Percentiles rank a stretch among this genome's conserved stretches.
Evolutionary conservation across 306 rosid species (phyloP).

Genomic region (Coriaria nepalensis): DNA sequence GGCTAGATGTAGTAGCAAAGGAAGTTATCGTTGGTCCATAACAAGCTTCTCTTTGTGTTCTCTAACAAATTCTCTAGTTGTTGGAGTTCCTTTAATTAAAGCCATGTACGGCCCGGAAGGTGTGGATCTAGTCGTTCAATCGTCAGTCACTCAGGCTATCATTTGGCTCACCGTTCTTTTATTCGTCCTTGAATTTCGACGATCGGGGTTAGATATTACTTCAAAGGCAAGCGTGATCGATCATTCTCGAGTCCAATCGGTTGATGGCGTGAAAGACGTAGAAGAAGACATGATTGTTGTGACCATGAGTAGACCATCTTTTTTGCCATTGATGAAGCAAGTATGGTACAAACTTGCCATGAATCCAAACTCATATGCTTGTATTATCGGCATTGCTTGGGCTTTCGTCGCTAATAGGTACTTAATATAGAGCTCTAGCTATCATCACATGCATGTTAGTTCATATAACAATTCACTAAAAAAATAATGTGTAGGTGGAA

Average conservation of each 20-base stretch:
- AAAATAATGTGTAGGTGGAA: slow-evolving; percentile 45
- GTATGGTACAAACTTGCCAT: slow-evolving; percentile 54
- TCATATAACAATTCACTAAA: background rate
- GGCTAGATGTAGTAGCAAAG: background rate
- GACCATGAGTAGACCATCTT: slow-evolving; percentile 22
- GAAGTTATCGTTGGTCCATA: background rate
- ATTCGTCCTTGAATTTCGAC: slow-evolving; percentile 1
- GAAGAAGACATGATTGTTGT: slow-evolving; percentile 18
- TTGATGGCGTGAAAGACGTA: slow-evolving; percentile 32
- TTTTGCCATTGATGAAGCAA: slow-evolving; percentile 43
- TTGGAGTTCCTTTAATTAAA: slow-evolving; percentile 2
- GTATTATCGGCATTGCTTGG: slow-evolving; percentile 68
- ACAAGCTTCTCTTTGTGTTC: background rate
- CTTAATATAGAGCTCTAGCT: background rate
- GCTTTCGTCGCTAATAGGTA: slow-evolving; percentile 73
- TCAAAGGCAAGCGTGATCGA: background rate
- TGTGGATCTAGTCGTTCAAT: slow-evolving; percentile 5
- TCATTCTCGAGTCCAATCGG: slow-evolving; percentile 5
- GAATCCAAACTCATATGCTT: slow-evolving; percentile 81
- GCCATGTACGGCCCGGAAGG: slow-evolving; percentile 1
- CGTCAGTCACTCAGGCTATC: slow-evolving; percentile 2
- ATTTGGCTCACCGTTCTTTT: background rate
- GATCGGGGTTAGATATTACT: background rate
- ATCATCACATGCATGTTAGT: background rate
- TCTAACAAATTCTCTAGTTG: background rate